Conservation (phyloP, 768 basidiomycete species). For the Tylopilus vinaceipallidus region DNA sequence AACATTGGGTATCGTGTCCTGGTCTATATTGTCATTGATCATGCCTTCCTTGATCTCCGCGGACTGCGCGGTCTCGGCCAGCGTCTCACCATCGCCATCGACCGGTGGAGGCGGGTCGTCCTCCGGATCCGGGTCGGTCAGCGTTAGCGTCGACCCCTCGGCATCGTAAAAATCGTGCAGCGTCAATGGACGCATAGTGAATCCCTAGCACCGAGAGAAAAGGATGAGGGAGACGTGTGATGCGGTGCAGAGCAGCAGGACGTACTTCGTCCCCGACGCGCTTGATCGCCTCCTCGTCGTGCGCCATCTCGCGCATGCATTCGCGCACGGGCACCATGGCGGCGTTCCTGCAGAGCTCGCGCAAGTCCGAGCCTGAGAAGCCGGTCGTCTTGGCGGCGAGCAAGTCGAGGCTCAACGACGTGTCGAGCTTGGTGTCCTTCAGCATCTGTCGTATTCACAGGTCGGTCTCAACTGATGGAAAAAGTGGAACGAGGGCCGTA, state of each 20-base stretch:
- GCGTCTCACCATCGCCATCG: background rate
- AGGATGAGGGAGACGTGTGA: too few species aligned
- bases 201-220: constrained; percentile 48
- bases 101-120: constrained; percentile 25
- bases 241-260: background rate
- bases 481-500: constrained; percentile 32
- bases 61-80: background rate
- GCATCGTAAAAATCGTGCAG: constrained; percentile 64
- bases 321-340: constrained; percentile 92
- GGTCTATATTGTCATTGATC: background rate
- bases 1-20: background rate
- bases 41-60: constrained; percentile 3
- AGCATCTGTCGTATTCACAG: constrained; percentile 61
- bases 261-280: constrained; percentile 43
- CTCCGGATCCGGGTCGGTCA: constrained; percentile 28
- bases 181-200: constrained; percentile 69
- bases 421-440: constrained; percentile 65
- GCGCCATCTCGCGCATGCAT: constrained; percentile 56
- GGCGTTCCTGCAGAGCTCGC: constrained; percentile 89
- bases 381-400: constrained; percentile 74
- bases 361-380: constrained; percentile 85
- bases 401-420: constrained; percentile 54
- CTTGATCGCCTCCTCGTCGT: constrained; percentile 49
- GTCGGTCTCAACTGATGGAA: background rate
- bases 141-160: constrained; percentile 32